phyloP scores from a whole-genome alignment of 2,329 filamentous ascomycete species.

The Paecilomyces formosus region DNA sequence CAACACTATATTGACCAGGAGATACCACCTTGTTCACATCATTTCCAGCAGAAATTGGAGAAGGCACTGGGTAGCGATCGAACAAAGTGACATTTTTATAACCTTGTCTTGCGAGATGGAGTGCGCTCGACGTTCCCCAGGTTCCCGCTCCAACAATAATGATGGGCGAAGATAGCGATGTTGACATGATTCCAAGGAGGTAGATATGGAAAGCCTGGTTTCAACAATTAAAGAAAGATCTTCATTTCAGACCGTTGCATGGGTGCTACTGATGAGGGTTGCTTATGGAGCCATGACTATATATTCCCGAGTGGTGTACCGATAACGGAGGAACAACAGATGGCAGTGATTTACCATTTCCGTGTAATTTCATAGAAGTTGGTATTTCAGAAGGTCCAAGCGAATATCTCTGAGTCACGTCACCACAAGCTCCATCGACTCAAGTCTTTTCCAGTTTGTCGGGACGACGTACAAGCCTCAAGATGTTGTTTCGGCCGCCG shows the following conservation, averaged over 20 bases:
- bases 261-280: background rate
- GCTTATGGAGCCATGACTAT: background rate
- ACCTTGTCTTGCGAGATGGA: conserved; percentile 31
- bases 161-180: background rate
- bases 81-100: conserved; percentile 38
- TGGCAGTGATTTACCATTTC: background rate
- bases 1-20: background rate
- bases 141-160: conserved; percentile 41
- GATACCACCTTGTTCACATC: conserved; percentile 37
- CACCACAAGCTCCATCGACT: background rate
- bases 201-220: no score
- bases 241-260: no score
- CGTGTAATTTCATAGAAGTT: background rate
- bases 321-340: background rate
- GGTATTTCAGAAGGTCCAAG: background rate
- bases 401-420: background rate
- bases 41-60: conserved; percentile 35
- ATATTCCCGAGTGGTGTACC: background rate
- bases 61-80: conserved; percentile 35
- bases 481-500: background rate
- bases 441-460: background rate
- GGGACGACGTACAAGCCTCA: background rate
- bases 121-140: conserved; percentile 35
- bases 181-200: background rate
- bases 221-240: no score